These are phyloP conservation scores for Dioscorea zingiberensis DNA, from an alignment of 106 monocot genomes.

Conservation along the genomic window DNA sequence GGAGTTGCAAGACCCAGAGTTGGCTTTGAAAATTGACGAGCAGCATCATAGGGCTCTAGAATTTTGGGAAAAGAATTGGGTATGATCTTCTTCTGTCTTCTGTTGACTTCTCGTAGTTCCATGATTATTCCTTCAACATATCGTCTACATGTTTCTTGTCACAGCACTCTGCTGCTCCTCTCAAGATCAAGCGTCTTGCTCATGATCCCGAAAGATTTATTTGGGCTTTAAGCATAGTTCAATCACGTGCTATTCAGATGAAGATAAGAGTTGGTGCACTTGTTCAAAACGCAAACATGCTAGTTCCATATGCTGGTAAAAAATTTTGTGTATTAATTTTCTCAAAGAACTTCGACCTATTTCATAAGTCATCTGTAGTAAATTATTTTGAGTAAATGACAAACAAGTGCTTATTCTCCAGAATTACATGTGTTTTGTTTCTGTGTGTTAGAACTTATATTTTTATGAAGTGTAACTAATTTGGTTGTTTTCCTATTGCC, in stretches of 20 bases:
- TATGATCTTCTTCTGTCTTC: conserved; percentile 14
- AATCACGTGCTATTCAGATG: conserved; percentile 62
- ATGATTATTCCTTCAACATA: conserved; percentile 7
- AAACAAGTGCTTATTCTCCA: too few species aligned
- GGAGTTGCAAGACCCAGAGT: conserved; percentile 66
- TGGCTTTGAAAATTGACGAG: conserved; percentile 58
- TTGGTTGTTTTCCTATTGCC: too few species aligned
- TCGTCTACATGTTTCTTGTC: conserved; percentile 9
- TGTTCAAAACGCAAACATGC: conserved; percentile 68
- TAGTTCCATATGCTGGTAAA: conserved; percentile 93
- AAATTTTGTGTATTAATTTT: too few species aligned
- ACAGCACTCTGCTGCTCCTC: conserved; percentile 75
- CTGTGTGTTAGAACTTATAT: too few species aligned
- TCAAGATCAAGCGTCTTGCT: conserved; percentile 93
- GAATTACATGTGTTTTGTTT: too few species aligned
- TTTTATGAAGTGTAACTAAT: too few species aligned
- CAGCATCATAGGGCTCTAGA: conserved; percentile 54
- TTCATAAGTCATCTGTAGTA: too few species aligned
- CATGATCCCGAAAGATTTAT: conserved; percentile 77
- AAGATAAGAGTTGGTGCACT: conserved; percentile 77
- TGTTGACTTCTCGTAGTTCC: background rate
- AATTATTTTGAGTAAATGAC: too few species aligned
- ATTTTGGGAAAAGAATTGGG: conserved; percentile 98
- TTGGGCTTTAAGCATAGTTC: conserved; percentile 85
- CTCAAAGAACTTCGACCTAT: too few species aligned